Base-by-base conservation (phyloP, 2,329 filamentous ascomycete genomes). In the Sphaerulina vaccinii region DNA sequence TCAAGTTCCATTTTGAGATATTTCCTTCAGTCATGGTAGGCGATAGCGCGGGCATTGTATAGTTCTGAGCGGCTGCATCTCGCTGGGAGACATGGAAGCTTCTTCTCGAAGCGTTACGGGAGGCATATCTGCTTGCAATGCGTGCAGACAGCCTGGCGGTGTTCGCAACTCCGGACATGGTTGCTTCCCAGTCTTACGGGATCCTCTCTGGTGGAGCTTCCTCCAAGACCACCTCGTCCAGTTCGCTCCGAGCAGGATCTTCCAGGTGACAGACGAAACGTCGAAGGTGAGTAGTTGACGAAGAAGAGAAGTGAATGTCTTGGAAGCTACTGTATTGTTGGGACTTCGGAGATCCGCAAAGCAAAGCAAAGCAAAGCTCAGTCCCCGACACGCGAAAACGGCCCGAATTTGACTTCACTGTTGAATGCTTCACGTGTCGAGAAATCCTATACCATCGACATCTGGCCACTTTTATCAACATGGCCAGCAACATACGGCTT, bases 11-110 rank as follows among this genome's bases (percentile, higher is more conserved):
- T 56, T 73, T 82, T 41, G 87, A 81, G 66, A 95, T 95, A 72
- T 90, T 93, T 56, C 90, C 90, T 73, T 95, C 90, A 57, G 89
- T 95, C 90, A 95, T 95, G 51, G 90, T 95, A 50, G 90, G 90
- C 56, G 89, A 95, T 58, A 95, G 80, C 35, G 90, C 90, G 21
- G 90, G 90, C 90, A 95, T 95, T 49, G 84, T 87, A 74, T 95
- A 90, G 73, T 91, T 93, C 59, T 90, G 86, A 19, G 89, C 90
- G 43, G 86, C 89, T 62, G 85, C 78, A 63, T 60, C 50, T 35
- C 61, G 56, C 24, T 59, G 51, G 9, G 61, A 62, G 36, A 58
- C 51, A 27, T 58, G 55, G 51, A 67, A 66, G 41, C 55, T 56
- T 62, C 65, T 61, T 43, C 63, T 45, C 36, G 61, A 46, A 37